phyloP scores from a whole-genome alignment of 2,329 filamentous ascomycete species.

The Didymella arachidicola region DNA sequence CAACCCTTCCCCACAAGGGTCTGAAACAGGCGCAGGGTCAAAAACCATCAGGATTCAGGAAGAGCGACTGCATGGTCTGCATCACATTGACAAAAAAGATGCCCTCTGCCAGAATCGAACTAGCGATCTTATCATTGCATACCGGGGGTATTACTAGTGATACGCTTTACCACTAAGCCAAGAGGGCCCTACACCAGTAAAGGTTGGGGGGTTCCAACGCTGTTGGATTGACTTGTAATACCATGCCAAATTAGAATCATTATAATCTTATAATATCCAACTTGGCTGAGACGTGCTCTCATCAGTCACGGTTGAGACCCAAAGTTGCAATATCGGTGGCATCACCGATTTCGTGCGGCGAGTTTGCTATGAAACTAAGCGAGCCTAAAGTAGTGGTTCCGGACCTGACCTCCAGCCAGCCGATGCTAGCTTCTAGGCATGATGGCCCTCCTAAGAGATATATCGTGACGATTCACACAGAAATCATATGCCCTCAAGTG shows the following conservation, averaged over 20 bases:
- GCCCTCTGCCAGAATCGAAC: constrained; percentile 51
- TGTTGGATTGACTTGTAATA: constrained; percentile 20
- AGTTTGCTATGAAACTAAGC: not conserved
- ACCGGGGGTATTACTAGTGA: constrained; percentile 43
- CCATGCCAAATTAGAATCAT: accelerated
- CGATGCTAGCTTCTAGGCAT: no score
- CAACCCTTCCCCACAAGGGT: not conserved
- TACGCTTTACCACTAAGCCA: constrained; percentile 51
- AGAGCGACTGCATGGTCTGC: no score
- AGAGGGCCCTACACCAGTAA: constrained; percentile 29
- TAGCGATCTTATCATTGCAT: constrained; percentile 48
- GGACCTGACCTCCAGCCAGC: no score
- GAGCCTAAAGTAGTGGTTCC: not conserved
- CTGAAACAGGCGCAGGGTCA: not conserved
- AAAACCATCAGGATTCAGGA: not conserved
- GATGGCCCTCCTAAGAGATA: no score
- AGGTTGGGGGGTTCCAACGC: constrained; percentile 2
- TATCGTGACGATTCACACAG: no score
- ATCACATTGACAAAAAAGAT: constrained; percentile 23
- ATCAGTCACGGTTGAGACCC: no score
- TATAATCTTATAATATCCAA: not conserved
- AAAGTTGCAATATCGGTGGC: not conserved
- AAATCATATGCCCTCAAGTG: no score
- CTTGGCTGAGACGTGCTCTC: no score
- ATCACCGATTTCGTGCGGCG: not conserved